phyloP scores from a whole-genome alignment of 305 asterid genomes.

The Ajuga reptans region DNA sequence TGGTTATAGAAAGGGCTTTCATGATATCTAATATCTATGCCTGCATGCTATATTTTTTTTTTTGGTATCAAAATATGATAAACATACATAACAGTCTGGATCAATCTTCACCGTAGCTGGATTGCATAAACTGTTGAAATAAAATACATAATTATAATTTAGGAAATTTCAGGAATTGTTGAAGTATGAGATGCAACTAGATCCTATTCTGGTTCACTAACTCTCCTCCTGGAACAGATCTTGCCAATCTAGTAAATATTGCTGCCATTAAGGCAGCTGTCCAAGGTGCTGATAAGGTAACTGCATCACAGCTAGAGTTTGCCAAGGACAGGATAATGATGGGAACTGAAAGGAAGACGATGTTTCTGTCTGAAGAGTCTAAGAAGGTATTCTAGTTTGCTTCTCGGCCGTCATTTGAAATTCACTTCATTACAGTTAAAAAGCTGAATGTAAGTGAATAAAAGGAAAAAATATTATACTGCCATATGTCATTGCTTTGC shows the following conservation, averaged over 20 bases:
- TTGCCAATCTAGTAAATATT: slow-evolving; percentile 92
- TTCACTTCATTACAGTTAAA: background rate
- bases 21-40: background rate
- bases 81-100: background rate
- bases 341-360: slow-evolving; percentile 97
- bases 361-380: slow-evolving; percentile 77
- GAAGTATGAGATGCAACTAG: background rate
- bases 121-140: background rate
- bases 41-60: background rate
- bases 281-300: slow-evolving; percentile 90
- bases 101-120: background rate
- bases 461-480: background rate
- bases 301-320: slow-evolving; percentile 70
- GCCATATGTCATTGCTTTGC: background rate
- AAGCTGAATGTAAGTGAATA: background rate
- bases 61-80: too few relatives aligned
- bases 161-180: background rate
- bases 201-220: slow-evolving; percentile 12
- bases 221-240: slow-evolving; percentile 54
- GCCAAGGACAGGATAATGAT: slow-evolving; percentile 96
- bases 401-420: background rate
- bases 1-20: background rate
- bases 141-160: too few relatives aligned
- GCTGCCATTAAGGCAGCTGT: slow-evolving; percentile 99
- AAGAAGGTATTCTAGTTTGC: slow-evolving; percentile 22